Evolutionary conservation across 441 rosid species (phyloP), one percentile per base, ranked within the genome.

Genomic region (Dalechampia spathulata): DNA sequence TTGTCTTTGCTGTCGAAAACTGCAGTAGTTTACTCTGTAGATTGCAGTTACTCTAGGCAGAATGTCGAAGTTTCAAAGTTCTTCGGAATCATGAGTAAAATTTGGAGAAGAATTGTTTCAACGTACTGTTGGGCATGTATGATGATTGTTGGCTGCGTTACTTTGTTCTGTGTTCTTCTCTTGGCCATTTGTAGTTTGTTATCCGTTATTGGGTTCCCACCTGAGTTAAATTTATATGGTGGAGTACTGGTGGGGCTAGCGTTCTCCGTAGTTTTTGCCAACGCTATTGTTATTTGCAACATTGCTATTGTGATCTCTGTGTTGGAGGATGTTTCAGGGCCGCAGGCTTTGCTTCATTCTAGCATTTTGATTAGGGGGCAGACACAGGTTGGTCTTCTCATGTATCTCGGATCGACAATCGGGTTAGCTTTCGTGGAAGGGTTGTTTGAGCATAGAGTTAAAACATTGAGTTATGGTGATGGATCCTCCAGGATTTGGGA

Each of bases 401-500:
- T 92, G 67, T 86, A 72, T 62, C 79, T 92, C 7, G 94, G 94
- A 27, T 81, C 98, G 0, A 86, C 98, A 12, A 83, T 88, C 23
- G 94, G 90, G 32, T 62, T 80, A 74, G 82, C 83, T 1, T 83
- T 88, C 65, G 79, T 84, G 43, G 90, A 80, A 66, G 95, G 98
- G 14, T 70, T 92, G 79, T 88, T 88, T 72, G 91, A 92, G 75
- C 96, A 92, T 59, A 78, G 95, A 55, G 91, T 92, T 51, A 92
- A 78, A 80, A 78, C 77, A 19, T 45, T 92, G 78, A 92, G 91
- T 52, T 86, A 91, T 68, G 98, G 95, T 59, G 96, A 88, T 40
- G 93, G 95, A 38, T 88, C 95, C 50, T 81, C 93, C 0, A 88
- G 95, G 80, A 61, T 86, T 22, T 91, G 98, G 96, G 96, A 86